phyloP scores from a whole-genome alignment of 2,329 filamentous ascomycete species.

The Epichloe scottii region DNA sequence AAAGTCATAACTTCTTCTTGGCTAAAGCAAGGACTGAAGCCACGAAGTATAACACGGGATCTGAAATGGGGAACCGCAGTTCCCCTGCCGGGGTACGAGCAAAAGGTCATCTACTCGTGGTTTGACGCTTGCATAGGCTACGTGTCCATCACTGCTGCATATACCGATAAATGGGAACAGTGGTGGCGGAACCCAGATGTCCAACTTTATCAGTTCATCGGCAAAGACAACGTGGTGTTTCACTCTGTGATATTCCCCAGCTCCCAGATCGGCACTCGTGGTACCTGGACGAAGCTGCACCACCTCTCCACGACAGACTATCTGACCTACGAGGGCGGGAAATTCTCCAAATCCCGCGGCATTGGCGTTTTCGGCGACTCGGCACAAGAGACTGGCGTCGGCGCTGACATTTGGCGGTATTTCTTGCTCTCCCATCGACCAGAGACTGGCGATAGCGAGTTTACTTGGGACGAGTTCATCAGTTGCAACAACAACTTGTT shows the following conservation, averaged over 20 bases:
- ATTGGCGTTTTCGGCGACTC: constrained; percentile 75
- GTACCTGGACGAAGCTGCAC: constrained; percentile 72
- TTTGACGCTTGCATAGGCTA: constrained; percentile 80
- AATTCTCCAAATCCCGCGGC: constrained; percentile 73
- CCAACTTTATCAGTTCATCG: constrained; percentile 77
- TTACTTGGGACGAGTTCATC: constrained; percentile 65
- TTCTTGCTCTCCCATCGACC: constrained; percentile 70
- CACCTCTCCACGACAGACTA: constrained; percentile 68
- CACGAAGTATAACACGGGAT: constrained; percentile 73
- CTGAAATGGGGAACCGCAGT: constrained; percentile 60
- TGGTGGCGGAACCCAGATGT: constrained; percentile 83
- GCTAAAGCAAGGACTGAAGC: constrained; percentile 64
- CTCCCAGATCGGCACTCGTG: constrained; percentile 61
- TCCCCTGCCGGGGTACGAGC: constrained; percentile 32
- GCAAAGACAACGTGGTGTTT: constrained; percentile 55
- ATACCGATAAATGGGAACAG: constrained; percentile 66
- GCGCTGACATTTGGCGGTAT: constrained; percentile 70
- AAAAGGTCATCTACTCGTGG: constrained; percentile 70
- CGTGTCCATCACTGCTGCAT: constrained; percentile 72
- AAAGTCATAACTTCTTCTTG: constrained; percentile 59
- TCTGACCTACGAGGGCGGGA: constrained; percentile 63
- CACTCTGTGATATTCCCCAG: constrained; percentile 76
- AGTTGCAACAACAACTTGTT: constrained; percentile 64
- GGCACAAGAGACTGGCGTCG: constrained; percentile 66
- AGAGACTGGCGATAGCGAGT: constrained; percentile 66